Evolutionary conservation across 2,329 filamentous ascomycete genomes (phyloP).

Genomic region (Botrytis paeoniae): DNA sequence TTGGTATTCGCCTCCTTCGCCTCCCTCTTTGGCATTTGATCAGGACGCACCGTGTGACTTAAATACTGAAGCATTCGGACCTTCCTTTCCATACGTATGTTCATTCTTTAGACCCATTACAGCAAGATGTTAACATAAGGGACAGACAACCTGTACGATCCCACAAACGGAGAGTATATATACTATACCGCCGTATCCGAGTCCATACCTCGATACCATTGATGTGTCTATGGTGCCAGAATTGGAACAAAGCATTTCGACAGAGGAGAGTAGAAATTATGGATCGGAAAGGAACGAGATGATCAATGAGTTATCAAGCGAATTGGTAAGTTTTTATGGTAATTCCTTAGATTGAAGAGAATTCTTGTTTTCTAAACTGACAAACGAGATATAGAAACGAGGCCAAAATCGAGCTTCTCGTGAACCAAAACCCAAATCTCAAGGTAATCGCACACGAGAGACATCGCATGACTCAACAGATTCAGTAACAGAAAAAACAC

Average conservation of each 20-base stretch:
- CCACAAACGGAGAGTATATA: conserved; percentile 7
- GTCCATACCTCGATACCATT: conserved; percentile 12
- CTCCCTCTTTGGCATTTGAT: conserved; percentile 14
- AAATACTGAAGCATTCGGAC: conserved; percentile 3
- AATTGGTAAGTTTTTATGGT: neutral
- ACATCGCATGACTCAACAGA: conserved; percentile 21
- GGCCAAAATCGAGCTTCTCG: conserved; percentile 4
- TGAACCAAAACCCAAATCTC: conserved; percentile 10
- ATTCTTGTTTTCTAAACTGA: neutral
- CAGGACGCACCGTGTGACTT: conserved; percentile 13
- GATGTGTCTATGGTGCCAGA: conserved; percentile 4
- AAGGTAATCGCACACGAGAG: conserved; percentile 17
- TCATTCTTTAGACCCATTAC: neutral
- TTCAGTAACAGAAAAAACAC: conserved; percentile 16
- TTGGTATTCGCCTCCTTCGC: conserved; percentile 16
- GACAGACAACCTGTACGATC: conserved; percentile 7
- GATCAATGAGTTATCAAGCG: neutral
- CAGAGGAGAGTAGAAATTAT: neutral
- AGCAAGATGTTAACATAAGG: neutral
- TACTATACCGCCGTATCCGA: conserved; percentile 15
- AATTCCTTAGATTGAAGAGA: neutral
- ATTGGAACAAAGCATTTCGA: conserved; percentile 12
- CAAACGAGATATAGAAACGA: conserved; percentile 4
- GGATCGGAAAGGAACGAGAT: conserved; percentile 12
- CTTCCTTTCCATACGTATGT: conserved; percentile 17